Percentiles rank a stretch among this genome's conserved stretches.
These are phyloP conservation scores for Dictyophora rubrovolvata DNA, from an alignment of 768 basidiomycete genomes.

Conservation along the genomic window DNA sequence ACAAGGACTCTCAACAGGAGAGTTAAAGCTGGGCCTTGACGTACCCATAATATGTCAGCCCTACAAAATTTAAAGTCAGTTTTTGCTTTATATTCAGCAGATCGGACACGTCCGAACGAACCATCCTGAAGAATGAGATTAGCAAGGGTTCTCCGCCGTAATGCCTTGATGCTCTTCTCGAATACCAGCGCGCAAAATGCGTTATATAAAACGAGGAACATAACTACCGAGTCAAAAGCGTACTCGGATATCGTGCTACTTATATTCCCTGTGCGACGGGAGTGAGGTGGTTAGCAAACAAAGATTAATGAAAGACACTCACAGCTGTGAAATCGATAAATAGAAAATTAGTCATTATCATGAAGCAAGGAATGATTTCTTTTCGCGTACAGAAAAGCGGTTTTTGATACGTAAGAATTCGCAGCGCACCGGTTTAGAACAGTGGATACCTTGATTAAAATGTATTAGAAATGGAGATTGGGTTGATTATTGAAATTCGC, in stretches of 20 bases:
- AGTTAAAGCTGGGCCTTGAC: background rate
- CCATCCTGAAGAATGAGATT: constrained; percentile 7
- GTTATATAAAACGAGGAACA: constrained; percentile 7
- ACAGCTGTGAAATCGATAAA: background rate
- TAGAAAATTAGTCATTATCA: background rate
- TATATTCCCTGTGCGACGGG: background rate
- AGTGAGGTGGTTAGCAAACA: background rate
- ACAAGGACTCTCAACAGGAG: background rate
- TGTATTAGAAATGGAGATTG: background rate
- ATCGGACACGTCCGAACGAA: background rate
- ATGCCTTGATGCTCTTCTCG: constrained; percentile 6
- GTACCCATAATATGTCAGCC: constrained; percentile 1
- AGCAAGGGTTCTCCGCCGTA: constrained; percentile 4
- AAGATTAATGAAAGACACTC: background rate
- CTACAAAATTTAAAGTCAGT: background rate
- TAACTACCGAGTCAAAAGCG: constrained; percentile 1
- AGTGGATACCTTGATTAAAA: background rate
- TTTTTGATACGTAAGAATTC: background rate
- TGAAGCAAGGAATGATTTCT: background rate
- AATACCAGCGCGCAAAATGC: constrained; percentile 5
- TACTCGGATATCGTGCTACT: background rate
- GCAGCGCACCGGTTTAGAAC: background rate
- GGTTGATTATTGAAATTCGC: background rate
- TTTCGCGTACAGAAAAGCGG: background rate
- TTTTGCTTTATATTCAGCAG: background rate